phyloP scores from a whole-genome alignment of 2,329 filamentous ascomycete species.

The Anisogramma anomala region DNA sequence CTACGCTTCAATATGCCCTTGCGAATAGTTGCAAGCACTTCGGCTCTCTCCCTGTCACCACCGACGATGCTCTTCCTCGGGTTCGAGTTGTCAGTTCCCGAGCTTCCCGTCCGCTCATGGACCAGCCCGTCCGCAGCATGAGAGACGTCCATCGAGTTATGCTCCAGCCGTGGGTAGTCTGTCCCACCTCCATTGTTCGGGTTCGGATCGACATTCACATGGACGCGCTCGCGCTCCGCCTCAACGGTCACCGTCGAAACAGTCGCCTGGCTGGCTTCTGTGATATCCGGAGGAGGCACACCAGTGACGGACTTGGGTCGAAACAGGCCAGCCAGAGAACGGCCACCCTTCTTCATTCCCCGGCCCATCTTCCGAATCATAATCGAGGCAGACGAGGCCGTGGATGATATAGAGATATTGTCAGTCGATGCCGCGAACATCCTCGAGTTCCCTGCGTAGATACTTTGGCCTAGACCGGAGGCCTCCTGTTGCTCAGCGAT shows the following conservation, averaged over 20 bases:
- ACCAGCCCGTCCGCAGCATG: constrained; percentile 30
- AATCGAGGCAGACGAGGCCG: constrained; percentile 77
- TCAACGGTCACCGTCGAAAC: constrained; percentile 95
- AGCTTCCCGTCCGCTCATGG: constrained; percentile 42
- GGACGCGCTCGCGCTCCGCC: constrained; percentile 75
- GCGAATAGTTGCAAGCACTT: constrained; percentile 81
- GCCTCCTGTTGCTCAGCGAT: constrained; percentile 91
- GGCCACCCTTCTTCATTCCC: constrained; percentile 88
- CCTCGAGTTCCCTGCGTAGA: constrained; percentile 69
- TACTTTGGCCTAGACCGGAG: constrained; percentile 79
- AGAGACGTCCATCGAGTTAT: constrained; percentile 63
- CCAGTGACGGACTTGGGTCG: constrained; percentile 86
- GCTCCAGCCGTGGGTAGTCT: constrained; percentile 73
- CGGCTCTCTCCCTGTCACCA: constrained; percentile 78
- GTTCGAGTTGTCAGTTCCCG: constrained; percentile 48
- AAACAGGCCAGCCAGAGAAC: constrained; percentile 88
- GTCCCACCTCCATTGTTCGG: constrained; percentile 60
- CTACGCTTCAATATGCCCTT: constrained; percentile 92
- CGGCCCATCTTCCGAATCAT: constrained; percentile 99
- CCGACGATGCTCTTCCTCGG: constrained; percentile 82
- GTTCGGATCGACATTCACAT: constrained; percentile 59
- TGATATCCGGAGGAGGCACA: constrained; percentile 57
- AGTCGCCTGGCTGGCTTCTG: constrained; percentile 63
- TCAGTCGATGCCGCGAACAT: constrained; percentile 87
- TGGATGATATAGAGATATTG: constrained; percentile 84